Conservation (phyloP, 2,329 filamentous ascomycete genomes). For the Fusarium sp. region DNA sequence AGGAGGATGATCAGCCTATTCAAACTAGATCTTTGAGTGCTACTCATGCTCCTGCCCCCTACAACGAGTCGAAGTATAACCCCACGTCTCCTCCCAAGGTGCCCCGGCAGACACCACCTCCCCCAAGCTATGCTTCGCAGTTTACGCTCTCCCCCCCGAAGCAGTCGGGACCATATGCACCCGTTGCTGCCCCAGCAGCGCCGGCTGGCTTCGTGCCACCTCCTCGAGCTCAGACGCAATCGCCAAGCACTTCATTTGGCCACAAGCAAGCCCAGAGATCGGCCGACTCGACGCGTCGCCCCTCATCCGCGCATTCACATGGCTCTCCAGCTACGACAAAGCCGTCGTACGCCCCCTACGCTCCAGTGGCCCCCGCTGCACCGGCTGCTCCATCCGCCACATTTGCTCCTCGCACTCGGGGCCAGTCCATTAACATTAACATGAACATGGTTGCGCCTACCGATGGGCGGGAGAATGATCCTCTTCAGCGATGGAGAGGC, state of each 20-base stretch:
- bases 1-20: constrained; percentile 59
- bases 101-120: constrained; percentile 63
- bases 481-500: constrained; percentile 90
- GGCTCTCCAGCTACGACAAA: constrained; percentile 50
- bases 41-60: constrained; percentile 40
- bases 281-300: constrained; percentile 62
- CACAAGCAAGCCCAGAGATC: constrained; percentile 48
- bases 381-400: constrained; percentile 13
- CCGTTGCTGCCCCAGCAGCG: constrained; percentile 50
- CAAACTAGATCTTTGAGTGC: constrained; percentile 43
- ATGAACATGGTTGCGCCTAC: constrained; percentile 71
- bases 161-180: constrained; percentile 62
- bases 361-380: constrained; percentile 35
- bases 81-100: constrained; percentile 49
- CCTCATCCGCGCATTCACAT: constrained; percentile 65
- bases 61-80: constrained; percentile 53
- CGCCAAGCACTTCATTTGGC: constrained; percentile 63
- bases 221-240: constrained; percentile 71
- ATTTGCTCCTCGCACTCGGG: constrained; percentile 58
- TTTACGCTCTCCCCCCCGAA: constrained; percentile 68
- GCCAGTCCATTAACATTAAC: constrained; percentile 64
- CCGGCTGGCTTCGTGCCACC: constrained; percentile 65
- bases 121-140: constrained; percentile 54
- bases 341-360: constrained; percentile 42
- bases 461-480: constrained; percentile 78